Percentiles rank a stretch among this genome's conserved stretches.
phyloP scores from a whole-genome alignment of 441 rosid species.

The Populus hybrid region DNA sequence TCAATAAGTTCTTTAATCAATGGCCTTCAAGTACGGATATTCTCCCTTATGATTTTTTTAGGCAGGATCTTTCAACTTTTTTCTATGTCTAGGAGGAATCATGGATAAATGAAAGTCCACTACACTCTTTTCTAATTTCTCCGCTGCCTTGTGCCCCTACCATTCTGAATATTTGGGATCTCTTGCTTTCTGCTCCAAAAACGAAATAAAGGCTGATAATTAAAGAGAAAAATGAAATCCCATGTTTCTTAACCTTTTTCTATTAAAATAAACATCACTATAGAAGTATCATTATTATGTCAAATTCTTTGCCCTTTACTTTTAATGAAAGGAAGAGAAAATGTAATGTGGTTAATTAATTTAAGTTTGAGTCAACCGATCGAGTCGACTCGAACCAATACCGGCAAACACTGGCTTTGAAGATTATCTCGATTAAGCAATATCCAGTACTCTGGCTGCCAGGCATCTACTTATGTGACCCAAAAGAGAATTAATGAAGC shows the following conservation, averaged over 20 bases:
- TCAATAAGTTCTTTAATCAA: too few species aligned
- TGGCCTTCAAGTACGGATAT: neutral
- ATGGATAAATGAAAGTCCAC: conserved; percentile 13
- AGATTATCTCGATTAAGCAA: conserved; percentile 43
- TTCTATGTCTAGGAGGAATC: conserved; percentile 20
- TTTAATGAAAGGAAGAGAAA: neutral
- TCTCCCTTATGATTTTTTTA: neutral
- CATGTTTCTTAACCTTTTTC: neutral
- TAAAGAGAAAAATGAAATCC: neutral
- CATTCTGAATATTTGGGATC: conserved; percentile 9
- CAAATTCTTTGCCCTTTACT: neutral
- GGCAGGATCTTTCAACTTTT: neutral
- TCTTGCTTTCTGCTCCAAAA: conserved; percentile 13
- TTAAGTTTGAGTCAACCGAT: neutral
- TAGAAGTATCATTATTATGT: neutral
- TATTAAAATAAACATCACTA: neutral
- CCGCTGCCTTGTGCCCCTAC: neutral
- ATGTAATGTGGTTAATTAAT: neutral
- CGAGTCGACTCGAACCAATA: neutral
- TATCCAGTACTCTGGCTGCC: conserved; percentile 31
- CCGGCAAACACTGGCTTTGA: conserved; percentile 21
- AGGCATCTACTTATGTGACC: conserved; percentile 31
- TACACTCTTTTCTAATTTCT: neutral
- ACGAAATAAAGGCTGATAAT: neutral
- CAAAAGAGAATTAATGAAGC: conserved; percentile 16